Conservation (phyloP, 768 basidiomycete genomes). For the Pulveroboletus sp. region DNA sequence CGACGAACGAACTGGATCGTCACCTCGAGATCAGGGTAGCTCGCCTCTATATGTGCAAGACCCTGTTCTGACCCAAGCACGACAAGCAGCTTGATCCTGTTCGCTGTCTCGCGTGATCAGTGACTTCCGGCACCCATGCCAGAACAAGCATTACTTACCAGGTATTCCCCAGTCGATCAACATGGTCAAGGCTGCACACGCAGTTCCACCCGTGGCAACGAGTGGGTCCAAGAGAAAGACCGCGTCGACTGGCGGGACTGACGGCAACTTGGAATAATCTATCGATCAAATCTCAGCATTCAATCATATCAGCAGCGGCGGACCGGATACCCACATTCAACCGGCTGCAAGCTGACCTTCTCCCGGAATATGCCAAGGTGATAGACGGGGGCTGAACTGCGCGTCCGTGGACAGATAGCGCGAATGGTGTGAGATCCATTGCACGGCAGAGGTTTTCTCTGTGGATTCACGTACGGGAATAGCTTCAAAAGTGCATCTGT, state of each 20-base stretch:
- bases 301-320: not conserved
- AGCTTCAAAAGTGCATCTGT: conserved; percentile 79
- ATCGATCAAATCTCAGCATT: conserved; percentile 1
- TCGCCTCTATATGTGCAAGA: conserved; percentile 55
- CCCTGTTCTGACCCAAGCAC: conserved; percentile 79
- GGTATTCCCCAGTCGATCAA: conserved; percentile 79
- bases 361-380: conserved; percentile 89
- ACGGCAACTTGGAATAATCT: conserved; percentile 92
- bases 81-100: conserved; percentile 75
- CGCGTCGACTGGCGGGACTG: conserved; percentile 67
- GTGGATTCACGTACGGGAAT: conserved; percentile 62
- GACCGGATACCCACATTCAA: conserved; percentile 80
- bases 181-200: conserved; percentile 83
- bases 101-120: conserved; percentile 43
- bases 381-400: conserved; percentile 76
- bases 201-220: conserved; percentile 93
- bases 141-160: conserved; percentile 36
- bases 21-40: conserved; percentile 81
- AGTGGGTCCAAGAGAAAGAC: conserved; percentile 91
- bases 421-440: not conserved
- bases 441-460: not conserved
- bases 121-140: not conserved
- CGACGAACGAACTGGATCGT: not conserved
- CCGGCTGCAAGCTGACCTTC: conserved; percentile 82
- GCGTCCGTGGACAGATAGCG: not conserved